Evolutionary conservation across 176 grass and related monocot species (phyloP).

Genomic region (Poa pratensis): DNA sequence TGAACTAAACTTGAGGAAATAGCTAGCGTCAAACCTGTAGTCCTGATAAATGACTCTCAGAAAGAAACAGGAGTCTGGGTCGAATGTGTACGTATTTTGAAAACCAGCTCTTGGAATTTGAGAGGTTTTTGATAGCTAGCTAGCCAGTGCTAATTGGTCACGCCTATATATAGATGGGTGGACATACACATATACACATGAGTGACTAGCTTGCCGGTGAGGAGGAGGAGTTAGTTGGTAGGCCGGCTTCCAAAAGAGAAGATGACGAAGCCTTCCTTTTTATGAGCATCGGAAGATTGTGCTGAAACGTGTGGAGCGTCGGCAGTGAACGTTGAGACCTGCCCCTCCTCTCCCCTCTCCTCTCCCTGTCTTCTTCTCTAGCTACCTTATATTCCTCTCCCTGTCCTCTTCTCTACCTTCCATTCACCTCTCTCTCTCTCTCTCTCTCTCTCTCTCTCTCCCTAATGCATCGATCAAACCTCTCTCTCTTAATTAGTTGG

Average conservation of each 20-base stretch:
- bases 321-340: constrained; percentile 37
- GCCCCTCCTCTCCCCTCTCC: constrained; percentile 35
- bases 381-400: background rate
- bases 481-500: constrained; percentile 21
- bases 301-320: constrained; percentile 31
- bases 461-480: background rate
- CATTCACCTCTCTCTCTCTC: background rate
- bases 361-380: background rate
- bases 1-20: background rate
- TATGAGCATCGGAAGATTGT: background rate
- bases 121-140: background rate
- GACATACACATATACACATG: background rate
- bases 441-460: background rate
- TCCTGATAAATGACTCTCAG: background rate
- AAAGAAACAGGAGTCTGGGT: background rate
- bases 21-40: background rate
- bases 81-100: no score
- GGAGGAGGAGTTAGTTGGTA: constrained; percentile 9
- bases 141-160: background rate
- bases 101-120: background rate
- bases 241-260: background rate
- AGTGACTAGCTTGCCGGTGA: background rate
- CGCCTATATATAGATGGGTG: background rate
- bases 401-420: background rate
- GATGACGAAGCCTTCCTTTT: background rate